Evolutionary conservation across 129 eudicot genomes (phyloP).

Genomic region (Chrysanthemum seticuspe): DNA sequence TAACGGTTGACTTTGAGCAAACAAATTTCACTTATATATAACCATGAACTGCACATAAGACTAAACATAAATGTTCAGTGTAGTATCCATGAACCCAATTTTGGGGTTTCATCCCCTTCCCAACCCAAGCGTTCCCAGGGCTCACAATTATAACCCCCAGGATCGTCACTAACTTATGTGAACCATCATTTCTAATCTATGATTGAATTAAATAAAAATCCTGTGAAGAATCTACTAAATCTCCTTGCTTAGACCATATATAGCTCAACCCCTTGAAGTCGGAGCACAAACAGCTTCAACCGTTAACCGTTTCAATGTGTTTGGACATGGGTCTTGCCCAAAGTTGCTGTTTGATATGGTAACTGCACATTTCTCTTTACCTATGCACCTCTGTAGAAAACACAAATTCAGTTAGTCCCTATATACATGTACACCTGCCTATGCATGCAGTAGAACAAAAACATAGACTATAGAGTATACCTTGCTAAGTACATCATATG

Average conservation of each 20-base stretch:
- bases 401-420: conserved; percentile 15
- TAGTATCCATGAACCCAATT: conserved; percentile 1
- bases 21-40: conserved; percentile 23
- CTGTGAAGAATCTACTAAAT: conserved; percentile 22
- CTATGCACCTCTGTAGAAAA: conserved; percentile 69
- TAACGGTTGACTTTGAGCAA: conserved; percentile 17
- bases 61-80: conserved; percentile 19
- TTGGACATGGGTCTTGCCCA: conserved; percentile 91
- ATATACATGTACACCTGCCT: neutral
- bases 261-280: conserved; percentile 28
- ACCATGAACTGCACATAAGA: conserved; percentile 19
- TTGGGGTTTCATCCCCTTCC: too few species aligned
- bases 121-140: neutral
- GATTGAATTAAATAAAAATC: conserved; percentile 15
- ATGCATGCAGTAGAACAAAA: neutral
- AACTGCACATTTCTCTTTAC: conserved; percentile 74
- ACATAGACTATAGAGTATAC: conserved; percentile 30
- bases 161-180: conserved; percentile 14
- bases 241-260: neutral
- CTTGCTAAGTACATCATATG: conserved; percentile 67
- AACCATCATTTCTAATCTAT: conserved; percentile 22
- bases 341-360: conserved; percentile 80
- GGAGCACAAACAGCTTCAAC: conserved; percentile 87
- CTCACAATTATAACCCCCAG: conserved; percentile 6
- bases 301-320: conserved; percentile 80